Percentiles rank a stretch among this genome's conserved stretches.
Evolutionary conservation across 306 rosid genomes (phyloP).

Genomic region (Delonix regia): DNA sequence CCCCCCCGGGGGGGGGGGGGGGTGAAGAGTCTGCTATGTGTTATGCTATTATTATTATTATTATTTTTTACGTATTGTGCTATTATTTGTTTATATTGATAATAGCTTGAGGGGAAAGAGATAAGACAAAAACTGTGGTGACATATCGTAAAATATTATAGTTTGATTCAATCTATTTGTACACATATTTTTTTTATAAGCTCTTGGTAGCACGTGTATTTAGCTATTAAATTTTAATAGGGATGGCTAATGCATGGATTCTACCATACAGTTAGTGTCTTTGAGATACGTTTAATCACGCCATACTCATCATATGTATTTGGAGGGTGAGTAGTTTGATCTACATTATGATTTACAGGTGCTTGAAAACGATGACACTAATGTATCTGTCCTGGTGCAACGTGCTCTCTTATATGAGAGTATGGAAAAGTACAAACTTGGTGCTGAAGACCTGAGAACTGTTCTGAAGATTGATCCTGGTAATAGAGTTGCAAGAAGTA

Average conservation of each 20-base stretch:
- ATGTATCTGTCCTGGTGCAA: constrained; percentile 83
- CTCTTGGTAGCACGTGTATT: constrained; percentile 14
- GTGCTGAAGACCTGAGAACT: constrained; percentile 88
- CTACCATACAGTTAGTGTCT: neutral
- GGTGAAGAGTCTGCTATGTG: neutral
- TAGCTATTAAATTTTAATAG: constrained; percentile 25
- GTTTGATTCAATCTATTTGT: neutral
- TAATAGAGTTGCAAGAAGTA: constrained; percentile 93
- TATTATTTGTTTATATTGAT: constrained; percentile 3
- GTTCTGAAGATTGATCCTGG: constrained; percentile 91
- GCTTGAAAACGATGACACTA: constrained; percentile 64
- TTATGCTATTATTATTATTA: constrained; percentile 11
- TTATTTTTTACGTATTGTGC: neutral
- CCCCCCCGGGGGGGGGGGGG: too few species aligned
- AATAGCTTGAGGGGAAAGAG: neutral
- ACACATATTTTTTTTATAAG: neutral
- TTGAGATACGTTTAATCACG: neutral
- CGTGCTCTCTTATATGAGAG: constrained; percentile 96
- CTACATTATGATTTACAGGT: constrained; percentile 57
- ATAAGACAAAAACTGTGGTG: constrained; percentile 10
- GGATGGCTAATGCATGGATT: constrained; percentile 3
- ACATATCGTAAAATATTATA: neutral
- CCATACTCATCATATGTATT: constrained; percentile 19
- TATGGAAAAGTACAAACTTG: constrained; percentile 97
- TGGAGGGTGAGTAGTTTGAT: constrained; percentile 31